These are phyloP conservation scores for Oryza rufipogon DNA, from an alignment of 176 grass and related monocot genomes.

Conservation along the genomic window DNA sequence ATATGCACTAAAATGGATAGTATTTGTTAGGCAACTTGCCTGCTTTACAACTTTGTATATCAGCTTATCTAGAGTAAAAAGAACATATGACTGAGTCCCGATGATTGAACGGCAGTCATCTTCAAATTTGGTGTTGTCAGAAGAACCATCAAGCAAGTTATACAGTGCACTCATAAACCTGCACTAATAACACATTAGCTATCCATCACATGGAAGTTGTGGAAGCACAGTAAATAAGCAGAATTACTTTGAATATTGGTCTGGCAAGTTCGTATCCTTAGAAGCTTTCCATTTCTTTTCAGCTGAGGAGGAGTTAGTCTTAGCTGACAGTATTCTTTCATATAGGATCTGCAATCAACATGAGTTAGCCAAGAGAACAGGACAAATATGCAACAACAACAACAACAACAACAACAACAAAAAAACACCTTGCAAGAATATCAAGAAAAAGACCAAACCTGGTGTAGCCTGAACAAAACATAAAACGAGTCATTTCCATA, in stretches of 20 bases:
- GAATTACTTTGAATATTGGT: slow-evolving; percentile 63
- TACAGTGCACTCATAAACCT: slow-evolving; percentile 69
- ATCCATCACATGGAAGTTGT: not conserved
- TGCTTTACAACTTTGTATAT: slow-evolving; percentile 79
- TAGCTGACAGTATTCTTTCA: slow-evolving; percentile 70
- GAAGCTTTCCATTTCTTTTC: slow-evolving; percentile 71
- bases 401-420: not conserved
- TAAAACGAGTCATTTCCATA: slow-evolving; percentile 78
- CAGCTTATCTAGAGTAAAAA: slow-evolving; percentile 79
- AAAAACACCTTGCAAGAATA: not conserved
- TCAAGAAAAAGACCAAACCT: slow-evolving; percentile 41
- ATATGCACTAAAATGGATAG: not conserved
- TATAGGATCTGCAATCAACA: slow-evolving; percentile 64
- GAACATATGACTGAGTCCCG: slow-evolving; percentile 64
- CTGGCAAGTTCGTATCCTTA: slow-evolving; percentile 46
- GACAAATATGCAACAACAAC: not conserved
- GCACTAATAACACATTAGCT: slow-evolving; percentile 27
- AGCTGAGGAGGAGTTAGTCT: slow-evolving; percentile 60
- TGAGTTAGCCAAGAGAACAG: slow-evolving; percentile 22
- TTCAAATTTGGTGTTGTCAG: slow-evolving; percentile 73
- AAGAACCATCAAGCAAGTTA: slow-evolving; percentile 67
- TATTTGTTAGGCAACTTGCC: slow-evolving; percentile 32
- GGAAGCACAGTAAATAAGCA: slow-evolving; percentile 6
- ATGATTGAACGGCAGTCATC: slow-evolving; percentile 65
- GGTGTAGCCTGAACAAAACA: slow-evolving; percentile 68